phyloP scores from a whole-genome alignment of 225 moss, liverwort and hornwort species.

The Asterella californica region DNA sequence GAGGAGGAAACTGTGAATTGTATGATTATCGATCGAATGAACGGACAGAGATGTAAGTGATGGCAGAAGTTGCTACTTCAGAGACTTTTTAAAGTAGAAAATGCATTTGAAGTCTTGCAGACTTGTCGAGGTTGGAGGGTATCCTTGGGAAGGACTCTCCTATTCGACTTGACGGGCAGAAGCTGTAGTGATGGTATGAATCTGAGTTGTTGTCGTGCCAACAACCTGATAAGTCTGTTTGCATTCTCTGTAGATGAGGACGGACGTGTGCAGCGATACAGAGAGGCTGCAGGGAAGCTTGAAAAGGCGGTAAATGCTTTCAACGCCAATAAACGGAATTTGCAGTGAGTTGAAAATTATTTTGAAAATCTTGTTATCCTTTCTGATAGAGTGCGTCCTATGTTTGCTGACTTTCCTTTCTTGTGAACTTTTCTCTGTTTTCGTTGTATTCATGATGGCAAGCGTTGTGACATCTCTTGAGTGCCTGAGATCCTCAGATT shows the following conservation, averaged over 20 bases:
- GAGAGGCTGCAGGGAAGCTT: conserved; percentile 50
- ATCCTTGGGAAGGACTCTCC: too few relatives aligned
- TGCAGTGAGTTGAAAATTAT: conserved; percentile 30
- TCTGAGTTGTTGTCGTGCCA: neutral
- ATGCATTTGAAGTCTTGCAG: neutral
- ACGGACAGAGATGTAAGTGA: too few relatives aligned
- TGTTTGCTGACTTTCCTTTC: neutral
- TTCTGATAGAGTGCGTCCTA: neutral
- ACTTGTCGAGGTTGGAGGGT: too few relatives aligned
- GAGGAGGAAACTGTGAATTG: too few relatives aligned
- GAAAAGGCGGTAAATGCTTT: conserved; percentile 50
- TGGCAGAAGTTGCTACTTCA: neutral
- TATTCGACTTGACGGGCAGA: too few relatives aligned
- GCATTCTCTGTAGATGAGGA: conserved; percentile 25
- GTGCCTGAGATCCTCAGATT: conserved; percentile 33
- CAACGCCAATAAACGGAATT: conserved; percentile 33
- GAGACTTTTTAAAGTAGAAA: neutral
- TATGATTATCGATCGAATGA: too few relatives aligned
- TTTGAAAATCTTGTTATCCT: neutral
- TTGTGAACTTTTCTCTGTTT: neutral
- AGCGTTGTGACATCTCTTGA: neutral
- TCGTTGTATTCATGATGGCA: neutral
- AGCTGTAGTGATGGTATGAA: neutral
- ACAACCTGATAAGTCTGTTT: too few relatives aligned
- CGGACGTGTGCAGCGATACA: conserved; percentile 42